A percentile compares a stretch with the other conserved stretches of the same genome.
Evolutionary conservation across 441 rosid genomes (phyloP).

Genomic region (Adansonia gregorii): DNA sequence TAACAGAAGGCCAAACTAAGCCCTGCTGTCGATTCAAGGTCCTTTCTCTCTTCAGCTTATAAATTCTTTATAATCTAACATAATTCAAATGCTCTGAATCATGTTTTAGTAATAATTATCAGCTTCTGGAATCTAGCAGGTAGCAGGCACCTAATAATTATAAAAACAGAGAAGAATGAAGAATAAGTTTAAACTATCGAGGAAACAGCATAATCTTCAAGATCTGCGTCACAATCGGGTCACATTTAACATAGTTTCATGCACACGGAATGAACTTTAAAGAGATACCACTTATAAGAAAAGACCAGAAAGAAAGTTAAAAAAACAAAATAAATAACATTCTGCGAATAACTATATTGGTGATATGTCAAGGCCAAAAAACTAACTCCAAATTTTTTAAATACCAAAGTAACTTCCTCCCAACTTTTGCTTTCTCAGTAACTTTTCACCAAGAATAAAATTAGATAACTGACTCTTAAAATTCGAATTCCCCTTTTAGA

Average conservation of each 20-base stretch:
- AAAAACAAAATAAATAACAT: background rate
- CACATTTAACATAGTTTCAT: slow-evolving; percentile 7
- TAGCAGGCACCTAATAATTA: background rate
- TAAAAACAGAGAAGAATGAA: slow-evolving; percentile 9
- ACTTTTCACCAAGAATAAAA: slow-evolving; percentile 12
- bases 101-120: background rate
- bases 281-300: background rate
- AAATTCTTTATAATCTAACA: background rate
- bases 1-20: slow-evolving; percentile 9
- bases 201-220: slow-evolving; percentile 8
- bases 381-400: background rate
- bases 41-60: slow-evolving; percentile 10
- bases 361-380: background rate
- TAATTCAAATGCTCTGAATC: background rate
- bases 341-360: slow-evolving; percentile 4
- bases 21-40: background rate
- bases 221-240: background rate
- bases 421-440: background rate
- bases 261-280: background rate
- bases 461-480: background rate
- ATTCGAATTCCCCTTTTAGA: background rate
- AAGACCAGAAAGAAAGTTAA: background rate
- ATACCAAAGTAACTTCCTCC: background rate
- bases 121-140: background rate
- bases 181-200: background rate